These are phyloP conservation scores for Aquilaria malaccensis DNA, from an alignment of 345 rosid genomes.

Conservation along the genomic window DNA sequence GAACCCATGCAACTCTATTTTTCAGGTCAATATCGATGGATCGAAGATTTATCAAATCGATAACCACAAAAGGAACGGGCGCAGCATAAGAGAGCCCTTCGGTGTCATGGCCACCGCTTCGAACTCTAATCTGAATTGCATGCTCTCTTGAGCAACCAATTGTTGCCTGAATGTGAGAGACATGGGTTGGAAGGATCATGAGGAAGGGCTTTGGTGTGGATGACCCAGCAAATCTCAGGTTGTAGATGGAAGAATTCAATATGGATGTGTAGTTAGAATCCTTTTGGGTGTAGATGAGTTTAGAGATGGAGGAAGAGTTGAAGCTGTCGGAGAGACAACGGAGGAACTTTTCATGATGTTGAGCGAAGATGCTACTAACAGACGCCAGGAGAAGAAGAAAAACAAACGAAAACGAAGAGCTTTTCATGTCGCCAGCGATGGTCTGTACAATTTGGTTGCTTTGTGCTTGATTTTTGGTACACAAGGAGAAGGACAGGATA, in stretches of 20 bases:
- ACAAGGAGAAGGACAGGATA: no score
- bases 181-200: no score
- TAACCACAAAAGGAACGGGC: background rate
- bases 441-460: no score
- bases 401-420: no score
- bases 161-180: background rate
- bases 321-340: slow-evolving; percentile 1
- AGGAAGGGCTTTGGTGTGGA: background rate
- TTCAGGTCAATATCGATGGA: background rate
- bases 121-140: background rate
- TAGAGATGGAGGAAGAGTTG: slow-evolving; percentile 4
- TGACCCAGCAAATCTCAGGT: background rate
- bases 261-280: slow-evolving; percentile 1
- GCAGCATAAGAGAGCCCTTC: slow-evolving; percentile 7
- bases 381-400: no score
- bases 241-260: slow-evolving; percentile 1
- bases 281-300: background rate
- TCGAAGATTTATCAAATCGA: slow-evolving; percentile 4
- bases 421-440: no score
- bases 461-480: no score
- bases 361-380: no score
- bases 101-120: slow-evolving; percentile 6
- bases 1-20: slow-evolving; percentile 4
- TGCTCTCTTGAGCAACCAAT: background rate
- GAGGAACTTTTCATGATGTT: background rate